phyloP scores from a whole-genome alignment of 2,329 filamentous ascomycete species.

The Didymella sp. region DNA sequence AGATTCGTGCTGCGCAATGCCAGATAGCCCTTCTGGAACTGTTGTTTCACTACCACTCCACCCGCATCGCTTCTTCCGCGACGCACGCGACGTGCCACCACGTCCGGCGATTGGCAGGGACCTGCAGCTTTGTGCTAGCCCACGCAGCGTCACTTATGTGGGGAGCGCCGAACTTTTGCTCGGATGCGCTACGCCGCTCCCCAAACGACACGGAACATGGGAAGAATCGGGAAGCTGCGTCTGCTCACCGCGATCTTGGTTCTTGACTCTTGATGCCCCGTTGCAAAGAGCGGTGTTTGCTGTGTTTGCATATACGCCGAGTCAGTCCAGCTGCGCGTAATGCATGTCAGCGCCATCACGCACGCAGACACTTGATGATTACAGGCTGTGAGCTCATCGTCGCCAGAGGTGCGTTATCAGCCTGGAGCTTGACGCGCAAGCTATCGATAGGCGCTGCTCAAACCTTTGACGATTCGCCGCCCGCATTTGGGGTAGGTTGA shows the following conservation, averaged over 20 bases:
- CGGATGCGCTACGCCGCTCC: constrained; percentile 42
- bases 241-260: constrained; percentile 19
- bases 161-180: constrained; percentile 35
- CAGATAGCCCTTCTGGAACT: constrained; percentile 28
- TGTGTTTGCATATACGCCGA: constrained; percentile 20
- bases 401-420: constrained; percentile 20
- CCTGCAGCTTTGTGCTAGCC: constrained; percentile 16
- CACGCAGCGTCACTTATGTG: constrained; percentile 46
- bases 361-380: constrained; percentile 6
- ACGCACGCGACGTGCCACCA: constrained; percentile 45
- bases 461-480: constrained; percentile 6
- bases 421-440: constrained; percentile 19
- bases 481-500: constrained; percentile 14
- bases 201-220: constrained; percentile 32
- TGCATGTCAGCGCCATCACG: constrained; percentile 20
- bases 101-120: constrained; percentile 34
- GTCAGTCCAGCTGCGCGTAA: constrained; percentile 14
- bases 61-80: constrained; percentile 21
- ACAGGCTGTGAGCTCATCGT: constrained; percentile 27
- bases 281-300: constrained; percentile 33
- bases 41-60: constrained; percentile 37
- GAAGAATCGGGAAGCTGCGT: constrained; percentile 32
- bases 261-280: constrained; percentile 8
- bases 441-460: constrained; percentile 10
- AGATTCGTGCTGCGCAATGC: constrained; percentile 17